These are phyloP conservation scores for Claviceps lovelessii DNA, from an alignment of 2,329 filamentous ascomycete genomes.

Conservation along the genomic window DNA sequence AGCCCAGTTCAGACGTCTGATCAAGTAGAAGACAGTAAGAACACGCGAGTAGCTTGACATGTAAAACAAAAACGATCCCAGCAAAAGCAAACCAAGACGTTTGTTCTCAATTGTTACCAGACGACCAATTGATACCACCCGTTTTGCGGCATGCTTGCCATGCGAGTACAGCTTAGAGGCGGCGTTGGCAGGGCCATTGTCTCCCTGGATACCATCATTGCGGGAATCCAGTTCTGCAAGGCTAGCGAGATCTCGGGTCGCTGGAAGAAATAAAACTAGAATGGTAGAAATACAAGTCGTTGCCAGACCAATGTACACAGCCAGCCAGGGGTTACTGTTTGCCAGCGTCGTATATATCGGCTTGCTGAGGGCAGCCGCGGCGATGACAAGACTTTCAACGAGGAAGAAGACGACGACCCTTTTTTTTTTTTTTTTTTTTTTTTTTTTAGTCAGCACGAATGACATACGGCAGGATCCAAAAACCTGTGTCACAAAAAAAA, in stretches of 20 bases:
- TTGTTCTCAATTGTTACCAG: background rate
- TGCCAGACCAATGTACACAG: slow-evolving; percentile 2
- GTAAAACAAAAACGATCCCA: background rate
- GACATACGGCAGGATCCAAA: too few species aligned
- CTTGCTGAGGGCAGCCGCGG: background rate
- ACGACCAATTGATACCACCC: background rate
- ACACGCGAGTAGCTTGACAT: background rate
- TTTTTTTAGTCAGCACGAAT: background rate
- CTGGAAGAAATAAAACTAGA: slow-evolving; percentile 1
- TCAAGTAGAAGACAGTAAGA: background rate
- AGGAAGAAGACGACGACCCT: background rate
- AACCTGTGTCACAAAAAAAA: too few species aligned
- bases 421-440: background rate
- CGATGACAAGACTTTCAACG: background rate
- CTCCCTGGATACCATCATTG: background rate
- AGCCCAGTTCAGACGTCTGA: background rate
- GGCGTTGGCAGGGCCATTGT: background rate
- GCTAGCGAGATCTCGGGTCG: slow-evolving; percentile 2
- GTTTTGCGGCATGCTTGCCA: background rate
- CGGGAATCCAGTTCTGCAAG: background rate
- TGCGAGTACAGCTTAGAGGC: background rate
- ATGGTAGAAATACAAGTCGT: background rate
- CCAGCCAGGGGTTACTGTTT: background rate
- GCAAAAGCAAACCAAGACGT: background rate
- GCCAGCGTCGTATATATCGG: background rate